Percentiles rank a stretch among this genome's conserved stretches.
phyloP scores from a whole-genome alignment of 148 eudicot genomes.

The Talinum fruticosum region DNA sequence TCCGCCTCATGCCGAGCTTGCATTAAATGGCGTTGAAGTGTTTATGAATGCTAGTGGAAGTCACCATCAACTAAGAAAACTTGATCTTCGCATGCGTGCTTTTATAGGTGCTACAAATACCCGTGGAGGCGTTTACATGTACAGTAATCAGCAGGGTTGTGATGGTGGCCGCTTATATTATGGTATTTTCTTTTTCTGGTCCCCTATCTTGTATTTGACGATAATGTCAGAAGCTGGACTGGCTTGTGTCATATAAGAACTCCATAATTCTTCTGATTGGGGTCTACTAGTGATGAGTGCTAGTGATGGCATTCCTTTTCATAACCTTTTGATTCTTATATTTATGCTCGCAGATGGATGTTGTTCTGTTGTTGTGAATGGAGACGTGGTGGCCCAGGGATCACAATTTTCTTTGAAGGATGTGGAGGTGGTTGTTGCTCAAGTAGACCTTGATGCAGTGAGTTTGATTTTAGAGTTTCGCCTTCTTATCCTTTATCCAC shows the following conservation, averaged over 20 bases:
- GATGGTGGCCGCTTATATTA: slow-evolving; percentile 93
- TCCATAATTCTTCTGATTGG: not conserved
- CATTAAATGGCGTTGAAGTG: slow-evolving; percentile 86
- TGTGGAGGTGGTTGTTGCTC: slow-evolving; percentile 90
- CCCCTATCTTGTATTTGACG: not conserved
- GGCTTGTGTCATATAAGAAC: too few relatives aligned
- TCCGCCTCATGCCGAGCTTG: slow-evolving; percentile 87
- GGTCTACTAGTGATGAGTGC: not conserved
- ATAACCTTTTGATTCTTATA: not conserved
- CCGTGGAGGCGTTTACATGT: slow-evolving; percentile 97
- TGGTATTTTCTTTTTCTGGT: slow-evolving; percentile 40
- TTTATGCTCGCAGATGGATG: slow-evolving; percentile 78
- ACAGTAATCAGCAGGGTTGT: slow-evolving; percentile 96
- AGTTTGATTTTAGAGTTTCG: slow-evolving; percentile 11
- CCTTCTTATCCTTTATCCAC: not conserved
- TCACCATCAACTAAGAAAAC: slow-evolving; percentile 93
- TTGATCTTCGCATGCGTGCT: slow-evolving; percentile 84
- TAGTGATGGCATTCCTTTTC: not conserved
- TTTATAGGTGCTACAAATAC: slow-evolving; percentile 81
- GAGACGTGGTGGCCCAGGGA: slow-evolving; percentile 97
- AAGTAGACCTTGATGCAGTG: slow-evolving; percentile 92
- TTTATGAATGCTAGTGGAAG: slow-evolving; percentile 99
- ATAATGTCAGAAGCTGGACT: not conserved
- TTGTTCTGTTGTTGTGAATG: slow-evolving; percentile 82
- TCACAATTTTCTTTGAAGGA: slow-evolving; percentile 94